These are phyloP conservation scores for Luffa acutangula DNA, from an alignment of 306 rosid genomes.

Conservation along the genomic window DNA sequence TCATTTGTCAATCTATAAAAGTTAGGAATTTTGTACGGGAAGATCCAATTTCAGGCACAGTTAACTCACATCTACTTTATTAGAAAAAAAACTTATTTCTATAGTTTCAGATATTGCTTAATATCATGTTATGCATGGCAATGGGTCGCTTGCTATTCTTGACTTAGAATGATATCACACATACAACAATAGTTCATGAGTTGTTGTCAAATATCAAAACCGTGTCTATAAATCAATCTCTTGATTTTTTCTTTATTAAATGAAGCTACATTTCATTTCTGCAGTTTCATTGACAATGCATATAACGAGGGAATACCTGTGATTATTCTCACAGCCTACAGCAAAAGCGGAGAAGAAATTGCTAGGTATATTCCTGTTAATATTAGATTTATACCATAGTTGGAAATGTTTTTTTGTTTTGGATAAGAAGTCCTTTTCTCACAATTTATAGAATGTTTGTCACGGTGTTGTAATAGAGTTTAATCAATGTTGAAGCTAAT, in stretches of 20 bases:
- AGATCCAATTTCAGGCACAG: neutral
- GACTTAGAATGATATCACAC: neutral
- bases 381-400: constrained; percentile 7
- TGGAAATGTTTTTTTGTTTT: neutral
- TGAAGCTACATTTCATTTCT: constrained; percentile 3
- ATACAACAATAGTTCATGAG: neutral
- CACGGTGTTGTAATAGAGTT: neutral
- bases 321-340: constrained; percentile 58
- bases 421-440: neutral
- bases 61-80: neutral
- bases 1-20: neutral
- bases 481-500: neutral
- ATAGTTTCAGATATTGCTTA: neutral
- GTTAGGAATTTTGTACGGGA: neutral
- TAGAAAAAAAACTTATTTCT: neutral
- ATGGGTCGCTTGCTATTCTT: neutral
- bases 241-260: neutral
- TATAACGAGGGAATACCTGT: constrained; percentile 59
- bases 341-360: constrained; percentile 54
- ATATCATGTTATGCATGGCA: neutral
- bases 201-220: neutral
- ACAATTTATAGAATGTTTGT: neutral
- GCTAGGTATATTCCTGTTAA: constrained; percentile 41
- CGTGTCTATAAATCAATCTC: neutral
- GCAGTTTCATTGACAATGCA: constrained; percentile 81